Evolutionary conservation across 140 eudicot genomes (phyloP).

Genomic region (Oenanthe javanica): DNA sequence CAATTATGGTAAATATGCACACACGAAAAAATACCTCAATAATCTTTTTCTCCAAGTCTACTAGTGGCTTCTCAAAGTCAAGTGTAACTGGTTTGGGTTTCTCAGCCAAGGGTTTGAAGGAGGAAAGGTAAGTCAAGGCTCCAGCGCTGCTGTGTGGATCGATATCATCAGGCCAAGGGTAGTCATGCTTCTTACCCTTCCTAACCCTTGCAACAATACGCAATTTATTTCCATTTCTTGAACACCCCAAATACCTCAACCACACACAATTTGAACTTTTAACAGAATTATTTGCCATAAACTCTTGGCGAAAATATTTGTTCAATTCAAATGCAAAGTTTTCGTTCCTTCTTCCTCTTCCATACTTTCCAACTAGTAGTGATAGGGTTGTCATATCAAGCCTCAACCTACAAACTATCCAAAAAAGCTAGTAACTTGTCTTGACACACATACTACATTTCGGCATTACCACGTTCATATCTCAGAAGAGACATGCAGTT

Average conservation of each 20-base stretch:
- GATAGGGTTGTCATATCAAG: conserved; percentile 20
- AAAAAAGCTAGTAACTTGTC: not conserved
- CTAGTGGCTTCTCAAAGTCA: conserved; percentile 32
- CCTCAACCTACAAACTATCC: not conserved
- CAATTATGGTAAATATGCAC: not conserved
- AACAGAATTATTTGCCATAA: not conserved
- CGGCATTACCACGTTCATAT: not conserved
- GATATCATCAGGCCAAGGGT: conserved; percentile 32
- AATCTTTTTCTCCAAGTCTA: conserved; percentile 23
- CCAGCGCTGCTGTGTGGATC: conserved; percentile 18
- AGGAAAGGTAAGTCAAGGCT: conserved; percentile 25
- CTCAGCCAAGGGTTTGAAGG: conserved; percentile 33
- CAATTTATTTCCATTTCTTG: conserved; percentile 7
- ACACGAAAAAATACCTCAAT: conserved; percentile 15
- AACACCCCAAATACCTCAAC: not conserved
- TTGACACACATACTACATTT: not conserved
- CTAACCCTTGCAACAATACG: conserved; percentile 10
- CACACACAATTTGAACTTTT: not conserved
- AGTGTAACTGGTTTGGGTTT: conserved; percentile 26
- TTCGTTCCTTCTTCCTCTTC: conserved; percentile 12
- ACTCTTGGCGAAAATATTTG: conserved; percentile 1
- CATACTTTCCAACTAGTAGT: conserved; percentile 14
- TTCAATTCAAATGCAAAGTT: not conserved
- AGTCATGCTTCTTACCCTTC: conserved; percentile 31
- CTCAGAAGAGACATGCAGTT: not conserved